Percentiles rank a stretch among this genome's conserved stretches.
Evolutionary conservation across 768 basidiomycete genomes (phyloP).

Genomic region (Tulasnella sp.): DNA sequence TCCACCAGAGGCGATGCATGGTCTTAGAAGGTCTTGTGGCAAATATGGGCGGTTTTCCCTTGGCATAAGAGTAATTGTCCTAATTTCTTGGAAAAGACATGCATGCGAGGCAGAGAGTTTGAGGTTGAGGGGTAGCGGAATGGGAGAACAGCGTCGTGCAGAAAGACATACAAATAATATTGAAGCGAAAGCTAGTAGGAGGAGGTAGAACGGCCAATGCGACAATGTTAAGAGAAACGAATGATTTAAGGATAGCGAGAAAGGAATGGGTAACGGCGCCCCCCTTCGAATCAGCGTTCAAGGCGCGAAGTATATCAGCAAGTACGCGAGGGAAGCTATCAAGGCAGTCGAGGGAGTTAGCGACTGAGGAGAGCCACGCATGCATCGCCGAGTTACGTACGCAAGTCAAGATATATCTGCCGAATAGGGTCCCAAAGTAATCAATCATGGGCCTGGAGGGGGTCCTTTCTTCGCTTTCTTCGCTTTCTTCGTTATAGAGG

Average conservation of each 20-base stretch:
- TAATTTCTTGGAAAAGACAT: too few species aligned
- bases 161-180: neutral
- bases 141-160: neutral
- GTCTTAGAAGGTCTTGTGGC: too few species aligned
- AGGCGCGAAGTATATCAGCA: neutral
- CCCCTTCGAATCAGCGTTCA: neutral
- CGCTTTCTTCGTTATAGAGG: too few species aligned
- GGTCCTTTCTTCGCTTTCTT: neutral
- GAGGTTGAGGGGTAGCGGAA: too few species aligned
- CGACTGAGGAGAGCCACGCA: neutral
- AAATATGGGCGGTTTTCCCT: too few species aligned
- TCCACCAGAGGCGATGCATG: too few species aligned
- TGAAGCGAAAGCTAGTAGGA: neutral
- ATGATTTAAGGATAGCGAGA: too few species aligned
- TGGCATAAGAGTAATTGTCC: too few species aligned
- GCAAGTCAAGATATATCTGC: neutral
- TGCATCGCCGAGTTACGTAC: neutral
- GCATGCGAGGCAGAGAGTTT: too few species aligned
- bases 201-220: neutral
- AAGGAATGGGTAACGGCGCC: too few species aligned
- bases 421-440: neutral
- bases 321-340: neutral
- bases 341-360: neutral
- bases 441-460: neutral
- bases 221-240: too few species aligned